Evolutionary conservation across 805 yeast species (phyloP), one percentile per base, ranked within the genome.

Genomic region (Candida coquimbonensis): DNA sequence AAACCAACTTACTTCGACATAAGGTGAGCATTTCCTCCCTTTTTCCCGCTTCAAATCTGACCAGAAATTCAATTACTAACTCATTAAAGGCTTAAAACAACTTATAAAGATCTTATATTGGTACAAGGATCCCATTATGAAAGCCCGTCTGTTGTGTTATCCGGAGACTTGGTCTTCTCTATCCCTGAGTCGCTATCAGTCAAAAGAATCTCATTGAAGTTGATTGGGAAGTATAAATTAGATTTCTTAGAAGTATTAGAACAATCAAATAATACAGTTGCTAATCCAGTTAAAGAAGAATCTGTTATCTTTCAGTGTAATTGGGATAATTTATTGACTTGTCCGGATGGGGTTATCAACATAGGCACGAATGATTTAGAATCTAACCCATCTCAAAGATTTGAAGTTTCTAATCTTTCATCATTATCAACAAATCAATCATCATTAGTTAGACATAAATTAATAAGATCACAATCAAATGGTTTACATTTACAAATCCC

Each of bases 71-170:
- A 11, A 11, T 19, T 17, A 31, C 36, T 37, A 36, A 16, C 32
- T 7, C 27, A 8, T n/a, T 13, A 16, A 36, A 51, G 63, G 7
- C 45, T 70, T 11, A 63, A 64, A 38, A 59, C 72, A 2, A 62
- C 68, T 0, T 66, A 67, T 47, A 63, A 67, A 40, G 89, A 90
- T 61, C 82, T 89, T 17, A 64, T 90, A 2, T 72, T 91, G 1
- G 67, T 93, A 31, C 77, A 85, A 47, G 97, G 96, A 4, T 65
- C 83, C 1, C 83, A 82, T 19, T 73, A 75, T 39, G 93, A 85
- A 46, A 87, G 95, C 0, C 76, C 87, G 0, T 80, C 95, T 2
- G 82, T 77, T 2, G 70, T 82, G n/a, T 64, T 93, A 34, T 64
- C 80, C 0, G 99, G 98, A 2, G 78, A 77, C 29, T 74, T 91